Evolutionary conservation across 169 alveolate species (phyloP).

Genomic region (Plasmodium yoelii): DNA sequence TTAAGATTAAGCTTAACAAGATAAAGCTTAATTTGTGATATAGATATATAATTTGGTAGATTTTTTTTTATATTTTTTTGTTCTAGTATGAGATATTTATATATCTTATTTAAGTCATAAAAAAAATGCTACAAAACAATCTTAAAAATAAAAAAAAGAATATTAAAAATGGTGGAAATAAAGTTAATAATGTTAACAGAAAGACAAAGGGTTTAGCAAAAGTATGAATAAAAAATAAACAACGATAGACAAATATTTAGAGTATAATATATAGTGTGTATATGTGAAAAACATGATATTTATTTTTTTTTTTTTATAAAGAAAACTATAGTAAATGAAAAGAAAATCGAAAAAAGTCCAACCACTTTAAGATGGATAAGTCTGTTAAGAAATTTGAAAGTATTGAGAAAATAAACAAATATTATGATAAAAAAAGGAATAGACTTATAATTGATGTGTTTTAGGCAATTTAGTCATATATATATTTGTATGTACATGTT

Average conservation of each 20-base stretch:
- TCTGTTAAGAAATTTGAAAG: constrained; percentile 35
- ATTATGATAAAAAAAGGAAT: neutral
- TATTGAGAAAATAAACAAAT: neutral
- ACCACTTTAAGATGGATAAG: constrained; percentile 54
- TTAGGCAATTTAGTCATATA: neutral
- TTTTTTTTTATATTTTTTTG: no score
- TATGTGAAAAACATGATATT: neutral
- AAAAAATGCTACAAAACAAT: constrained; percentile 21
- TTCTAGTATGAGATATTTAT: no score
- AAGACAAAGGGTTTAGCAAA: constrained; percentile 1
- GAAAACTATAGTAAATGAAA: constrained; percentile 14
- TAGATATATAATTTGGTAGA: no score
- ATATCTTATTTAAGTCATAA: neutral
- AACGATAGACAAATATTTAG: neutral
- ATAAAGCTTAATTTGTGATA: no score
- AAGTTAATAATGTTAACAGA: neutral
- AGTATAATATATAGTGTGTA: neutral
- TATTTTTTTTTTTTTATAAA: constrained; percentile 8
- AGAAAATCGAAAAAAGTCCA: constrained; percentile 26
- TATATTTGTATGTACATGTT: neutral
- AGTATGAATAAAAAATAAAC: neutral
- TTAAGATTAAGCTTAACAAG: no score
- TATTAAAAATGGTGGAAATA: constrained; percentile 12
- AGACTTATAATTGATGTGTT: no score
- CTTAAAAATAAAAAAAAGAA: constrained; percentile 10